phyloP scores from a whole-genome alignment of 2,329 filamentous ascomycete species.

The Endoconidiophora laricicola region DNA sequence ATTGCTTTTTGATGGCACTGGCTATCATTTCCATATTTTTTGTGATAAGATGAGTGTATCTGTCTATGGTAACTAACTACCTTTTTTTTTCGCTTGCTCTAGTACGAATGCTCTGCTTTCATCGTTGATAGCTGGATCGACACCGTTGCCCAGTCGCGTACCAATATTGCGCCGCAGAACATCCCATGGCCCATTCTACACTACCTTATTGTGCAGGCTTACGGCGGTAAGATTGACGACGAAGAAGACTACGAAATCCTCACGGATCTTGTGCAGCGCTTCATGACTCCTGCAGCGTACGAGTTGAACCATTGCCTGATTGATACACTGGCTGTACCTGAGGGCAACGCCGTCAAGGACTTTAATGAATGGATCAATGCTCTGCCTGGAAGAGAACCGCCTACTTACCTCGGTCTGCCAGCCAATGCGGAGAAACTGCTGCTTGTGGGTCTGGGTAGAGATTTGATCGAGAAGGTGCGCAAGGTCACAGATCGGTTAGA shows the following conservation, averaged over 20 bases:
- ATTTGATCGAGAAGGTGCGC: conserved; percentile 68
- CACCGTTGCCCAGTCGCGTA: conserved; percentile 61
- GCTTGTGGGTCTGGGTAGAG: conserved; percentile 71
- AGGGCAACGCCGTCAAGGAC: conserved; percentile 65
- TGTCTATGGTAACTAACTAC: conserved; percentile 14
- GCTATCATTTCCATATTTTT: not conserved
- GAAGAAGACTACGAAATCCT: conserved; percentile 67
- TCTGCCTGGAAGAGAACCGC: conserved; percentile 86
- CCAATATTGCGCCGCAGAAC: conserved; percentile 83
- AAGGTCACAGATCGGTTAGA: conserved; percentile 78
- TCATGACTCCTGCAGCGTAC: conserved; percentile 77
- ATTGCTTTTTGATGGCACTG: not conserved
- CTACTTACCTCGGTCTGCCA: conserved; percentile 83
- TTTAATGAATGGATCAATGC: conserved; percentile 85
- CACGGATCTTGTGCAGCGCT: conserved; percentile 52
- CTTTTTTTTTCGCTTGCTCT: conserved; percentile 21
- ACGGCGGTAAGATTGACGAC: conserved; percentile 94
- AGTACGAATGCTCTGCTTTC: conserved; percentile 90
- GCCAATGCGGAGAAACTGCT: conserved; percentile 93
- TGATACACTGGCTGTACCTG: conserved; percentile 58
- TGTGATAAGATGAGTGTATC: not conserved
- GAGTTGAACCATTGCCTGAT: conserved; percentile 86
- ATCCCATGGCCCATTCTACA: conserved; percentile 95
- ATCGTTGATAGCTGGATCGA: conserved; percentile 95
- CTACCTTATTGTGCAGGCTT: conserved; percentile 80